These are phyloP conservation scores for Globisporangium abappressorium DNA, from an alignment of 352 stramenopile genomes.

Conservation along the genomic window DNA sequence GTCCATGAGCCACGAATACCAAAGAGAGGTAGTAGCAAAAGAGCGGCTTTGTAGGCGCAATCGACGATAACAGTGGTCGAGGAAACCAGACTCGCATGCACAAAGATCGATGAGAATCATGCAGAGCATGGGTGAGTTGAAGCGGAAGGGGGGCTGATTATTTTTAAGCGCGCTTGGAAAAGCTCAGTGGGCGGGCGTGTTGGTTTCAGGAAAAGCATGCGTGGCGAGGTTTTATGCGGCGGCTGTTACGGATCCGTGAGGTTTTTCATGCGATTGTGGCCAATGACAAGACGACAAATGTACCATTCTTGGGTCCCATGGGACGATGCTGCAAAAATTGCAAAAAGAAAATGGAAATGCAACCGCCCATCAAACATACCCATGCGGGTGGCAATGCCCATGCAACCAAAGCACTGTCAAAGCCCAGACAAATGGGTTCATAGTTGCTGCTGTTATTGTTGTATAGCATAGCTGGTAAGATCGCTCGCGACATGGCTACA, in stretches of 20 bases:
- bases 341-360: background rate
- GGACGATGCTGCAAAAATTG: background rate
- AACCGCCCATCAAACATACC: background rate
- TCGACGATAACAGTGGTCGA: background rate
- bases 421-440: background rate
- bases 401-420: background rate
- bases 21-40: background rate
- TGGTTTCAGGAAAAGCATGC: constrained; percentile 5
- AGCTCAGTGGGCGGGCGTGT: background rate
- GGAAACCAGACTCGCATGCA: no score
- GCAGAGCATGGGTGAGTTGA: constrained; percentile 6
- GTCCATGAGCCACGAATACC: no score
- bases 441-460: background rate
- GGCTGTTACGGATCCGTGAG: background rate
- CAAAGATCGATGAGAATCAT: background rate
- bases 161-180: constrained; percentile 12
- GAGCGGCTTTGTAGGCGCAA: background rate
- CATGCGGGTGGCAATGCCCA: background rate
- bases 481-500: background rate
- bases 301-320: background rate
- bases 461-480: background rate
- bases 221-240: constrained; percentile 7
- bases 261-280: background rate
- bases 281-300: constrained; percentile 14
- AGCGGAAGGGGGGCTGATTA: constrained; percentile 5